Conservation (phyloP, 176 grass and related monocot genomes). For the Ampelocalamus luodianensis region DNA sequence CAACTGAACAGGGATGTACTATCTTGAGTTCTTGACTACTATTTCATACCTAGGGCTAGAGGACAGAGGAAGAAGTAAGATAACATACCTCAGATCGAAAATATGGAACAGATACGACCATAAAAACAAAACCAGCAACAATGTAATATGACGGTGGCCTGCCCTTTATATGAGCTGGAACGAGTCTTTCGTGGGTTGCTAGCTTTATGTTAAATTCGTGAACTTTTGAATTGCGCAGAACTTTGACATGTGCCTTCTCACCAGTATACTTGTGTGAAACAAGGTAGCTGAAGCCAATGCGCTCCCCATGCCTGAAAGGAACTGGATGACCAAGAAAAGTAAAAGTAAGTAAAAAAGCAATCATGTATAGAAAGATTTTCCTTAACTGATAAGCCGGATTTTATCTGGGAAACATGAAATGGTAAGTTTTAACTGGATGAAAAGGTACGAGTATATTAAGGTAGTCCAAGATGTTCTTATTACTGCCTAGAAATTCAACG, state of each 20-base stretch:
- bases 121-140: slow-evolving; percentile 96
- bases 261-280: slow-evolving; percentile 99
- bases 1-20: background rate
- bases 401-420: slow-evolving; percentile 32
- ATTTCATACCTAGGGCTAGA: background rate
- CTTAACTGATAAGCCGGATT: background rate
- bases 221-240: slow-evolving; percentile 78
- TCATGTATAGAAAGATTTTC: slow-evolving; percentile 18
- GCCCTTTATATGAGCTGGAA: slow-evolving; percentile 92
- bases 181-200: slow-evolving; percentile 85
- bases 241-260: slow-evolving; percentile 80
- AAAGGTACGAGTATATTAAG: background rate
- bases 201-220: slow-evolving; percentile 87
- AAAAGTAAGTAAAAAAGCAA: slow-evolving; percentile 38
- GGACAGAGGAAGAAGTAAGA: background rate
- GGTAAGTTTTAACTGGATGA: slow-evolving; percentile 13
- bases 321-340: slow-evolving; percentile 54
- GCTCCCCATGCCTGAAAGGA: slow-evolving; percentile 98
- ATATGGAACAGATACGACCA: slow-evolving; percentile 82
- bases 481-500: background rate
- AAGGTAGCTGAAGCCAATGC: slow-evolving; percentile 97
- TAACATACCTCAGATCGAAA: slow-evolving; percentile 89
- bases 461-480: background rate
- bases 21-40: slow-evolving; percentile 22
- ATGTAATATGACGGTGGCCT: slow-evolving; percentile 94